Conservation (phyloP, 2,329 filamentous ascomycete species). For the Aspergillus tubingensis region DNA sequence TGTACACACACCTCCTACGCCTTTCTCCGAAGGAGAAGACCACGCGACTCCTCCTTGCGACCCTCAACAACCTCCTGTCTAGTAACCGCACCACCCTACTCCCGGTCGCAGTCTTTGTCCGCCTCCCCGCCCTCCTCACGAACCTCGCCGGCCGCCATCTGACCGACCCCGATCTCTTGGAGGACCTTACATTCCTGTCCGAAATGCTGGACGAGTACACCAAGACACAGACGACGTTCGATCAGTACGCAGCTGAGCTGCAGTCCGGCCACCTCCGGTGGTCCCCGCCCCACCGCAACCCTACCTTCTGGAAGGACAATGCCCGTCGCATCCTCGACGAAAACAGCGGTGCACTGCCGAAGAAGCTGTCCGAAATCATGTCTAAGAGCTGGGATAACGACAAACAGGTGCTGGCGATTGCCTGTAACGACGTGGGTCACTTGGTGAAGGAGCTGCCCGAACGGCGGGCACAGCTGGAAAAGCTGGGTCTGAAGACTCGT, state of each 20-base stretch:
- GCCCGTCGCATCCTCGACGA: slow-evolving; percentile 82
- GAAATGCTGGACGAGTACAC: slow-evolving; percentile 84
- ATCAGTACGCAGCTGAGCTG: slow-evolving; percentile 76
- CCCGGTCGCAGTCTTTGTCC: slow-evolving; percentile 81
- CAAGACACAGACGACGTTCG: slow-evolving; percentile 67
- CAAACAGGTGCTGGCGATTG: slow-evolving; percentile 83
- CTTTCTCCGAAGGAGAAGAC: slow-evolving; percentile 98
- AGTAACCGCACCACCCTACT: slow-evolving; percentile 69
- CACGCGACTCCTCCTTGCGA: slow-evolving; percentile 84
- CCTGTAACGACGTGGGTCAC: slow-evolving; percentile 87
- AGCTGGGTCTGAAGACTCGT: slow-evolving; percentile 77
- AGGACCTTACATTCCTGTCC: slow-evolving; percentile 51
- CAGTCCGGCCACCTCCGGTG: slow-evolving; percentile 84
- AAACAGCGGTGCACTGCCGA: slow-evolving; percentile 74
- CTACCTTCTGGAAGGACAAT: slow-evolving; percentile 89
- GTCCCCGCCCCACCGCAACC: slow-evolving; percentile 86
- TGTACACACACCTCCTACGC: slow-evolving; percentile 89
- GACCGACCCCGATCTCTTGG: slow-evolving; percentile 52
- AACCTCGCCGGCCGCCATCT: slow-evolving; percentile 58
- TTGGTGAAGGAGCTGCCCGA: slow-evolving; percentile 89
- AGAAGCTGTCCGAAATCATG: slow-evolving; percentile 83
- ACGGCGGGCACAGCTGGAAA: slow-evolving; percentile 76
- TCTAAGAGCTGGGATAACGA: slow-evolving; percentile 81
- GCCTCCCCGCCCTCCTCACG: slow-evolving; percentile 66
- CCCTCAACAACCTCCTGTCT: slow-evolving; percentile 82